Conservation (phyloP, 768 basidiomycete species). For the Macrocybe gigantea region DNA sequence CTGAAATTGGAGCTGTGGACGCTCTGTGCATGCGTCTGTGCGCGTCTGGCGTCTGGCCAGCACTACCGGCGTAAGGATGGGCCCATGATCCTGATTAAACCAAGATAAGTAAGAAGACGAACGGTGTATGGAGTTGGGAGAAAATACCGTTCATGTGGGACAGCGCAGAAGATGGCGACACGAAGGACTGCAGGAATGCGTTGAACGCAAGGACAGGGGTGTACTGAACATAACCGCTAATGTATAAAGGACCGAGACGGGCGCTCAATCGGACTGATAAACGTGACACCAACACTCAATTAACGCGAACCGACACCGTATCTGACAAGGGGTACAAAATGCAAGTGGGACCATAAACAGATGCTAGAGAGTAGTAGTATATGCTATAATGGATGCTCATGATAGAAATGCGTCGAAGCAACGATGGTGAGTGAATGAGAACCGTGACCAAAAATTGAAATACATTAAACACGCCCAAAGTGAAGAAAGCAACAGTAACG, state of each 20-base stretch:
- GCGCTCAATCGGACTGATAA: no score
- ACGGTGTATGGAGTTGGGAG: no score
- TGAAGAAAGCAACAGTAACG: constrained; percentile 15
- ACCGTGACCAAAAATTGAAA: constrained; percentile 18
- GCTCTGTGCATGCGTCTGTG: constrained; percentile 9
- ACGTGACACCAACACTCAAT: no score
- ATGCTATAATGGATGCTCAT: constrained; percentile 28
- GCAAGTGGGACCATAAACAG: constrained; percentile 16
- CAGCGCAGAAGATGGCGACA: no score
- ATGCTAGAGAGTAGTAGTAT: constrained; percentile 24
- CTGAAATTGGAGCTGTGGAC: constrained; percentile 15
- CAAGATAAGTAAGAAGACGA: background rate
- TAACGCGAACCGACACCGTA: no score
- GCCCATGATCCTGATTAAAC: constrained; percentile 11
- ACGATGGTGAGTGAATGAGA: constrained; percentile 24
- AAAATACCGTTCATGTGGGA: no score
- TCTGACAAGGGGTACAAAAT: no score
- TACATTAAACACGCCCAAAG: constrained; percentile 13
- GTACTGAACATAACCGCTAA: no score
- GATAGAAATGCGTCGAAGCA: constrained; percentile 30
- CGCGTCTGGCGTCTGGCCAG: constrained; percentile 3
- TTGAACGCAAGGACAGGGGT: no score
- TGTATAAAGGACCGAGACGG: no score
- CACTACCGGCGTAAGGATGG: background rate
- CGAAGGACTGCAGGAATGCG: no score